Base-by-base conservation (phyloP, 805 yeast genomes). In the Lipomyces starkeyi region DNA sequence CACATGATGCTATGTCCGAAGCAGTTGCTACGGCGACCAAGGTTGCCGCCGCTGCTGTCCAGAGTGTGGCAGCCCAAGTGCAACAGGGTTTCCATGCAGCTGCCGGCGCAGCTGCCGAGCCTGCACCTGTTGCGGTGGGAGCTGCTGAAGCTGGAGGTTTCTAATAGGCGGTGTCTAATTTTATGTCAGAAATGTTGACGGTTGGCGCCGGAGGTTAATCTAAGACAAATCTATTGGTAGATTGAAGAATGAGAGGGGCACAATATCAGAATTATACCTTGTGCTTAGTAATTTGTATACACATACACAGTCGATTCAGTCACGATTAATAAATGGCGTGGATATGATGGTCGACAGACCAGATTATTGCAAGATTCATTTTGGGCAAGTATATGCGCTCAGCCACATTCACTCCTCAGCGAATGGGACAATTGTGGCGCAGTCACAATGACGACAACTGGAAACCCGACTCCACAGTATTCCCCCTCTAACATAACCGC, bases 111-210 rank as follows among this genome's bases (percentile, higher is more conserved):
- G 62, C 59, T 20, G 22, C 34, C 13, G 67, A 35, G 32, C 66
- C 55, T 57, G 64, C 56, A 11, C 35, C 29, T 20, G 65, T 35
- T 62, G 67, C n/a, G 25, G 25, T 56, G 29, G 65, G 13, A 14
- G 34, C 59, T 14, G 63, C 20, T 3, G 63, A 7, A 13, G 63
- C 20, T 59, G 63, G n/a, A 34, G 65, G 49, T 7, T 43, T 43
- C 22, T 43, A 43, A n/a, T 43, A n/a, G 3, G 2, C 3, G 20
- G 22, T 13, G 22, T 43, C 49, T 17, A 43, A 43, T 29, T 11
- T 2, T 43, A 43, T 17, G 22, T 43, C 9, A 17, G 2, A 17
- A 43, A 17, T 17, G n/a, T 14, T 4, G 49, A 43, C 9, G 43
- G 43, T 13, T 43, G 22, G 49, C 3, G 40, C 14, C 4, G 5